These are phyloP conservation scores for Podaxis sp. DNA, from an alignment of 768 basidiomycete genomes.

Conservation along the genomic window DNA sequence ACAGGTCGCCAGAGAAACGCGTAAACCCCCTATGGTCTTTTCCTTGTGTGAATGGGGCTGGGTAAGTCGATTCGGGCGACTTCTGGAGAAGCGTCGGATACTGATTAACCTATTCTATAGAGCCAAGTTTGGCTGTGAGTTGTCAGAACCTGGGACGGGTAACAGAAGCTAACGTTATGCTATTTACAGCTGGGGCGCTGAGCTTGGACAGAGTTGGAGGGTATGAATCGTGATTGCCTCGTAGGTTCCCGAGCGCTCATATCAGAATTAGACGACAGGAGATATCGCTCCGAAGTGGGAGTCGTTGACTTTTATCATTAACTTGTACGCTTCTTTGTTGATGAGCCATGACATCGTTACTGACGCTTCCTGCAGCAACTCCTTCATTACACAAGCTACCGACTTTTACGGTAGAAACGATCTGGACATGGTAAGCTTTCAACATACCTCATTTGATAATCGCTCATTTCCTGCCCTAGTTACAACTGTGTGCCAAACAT, in stretches of 20 bases:
- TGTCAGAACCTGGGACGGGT: not conserved
- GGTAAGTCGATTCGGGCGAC: conserved; percentile 36
- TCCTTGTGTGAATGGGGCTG: conserved; percentile 71
- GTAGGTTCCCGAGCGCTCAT: not conserved
- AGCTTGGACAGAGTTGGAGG: conserved; percentile 68
- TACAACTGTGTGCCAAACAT: conserved; percentile 48
- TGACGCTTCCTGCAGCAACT: conserved; percentile 45
- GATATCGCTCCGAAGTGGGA: conserved; percentile 53
- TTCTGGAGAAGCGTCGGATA: conserved; percentile 1
- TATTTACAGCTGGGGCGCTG: conserved; percentile 46
- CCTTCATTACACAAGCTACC: conserved; percentile 59
- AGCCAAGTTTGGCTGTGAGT: conserved; percentile 68
- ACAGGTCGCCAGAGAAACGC: conserved; percentile 43
- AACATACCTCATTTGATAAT: conserved; percentile 10
- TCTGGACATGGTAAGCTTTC: conserved; percentile 55
- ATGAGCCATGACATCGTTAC: conserved; percentile 3
- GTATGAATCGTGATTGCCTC: conserved; percentile 30
- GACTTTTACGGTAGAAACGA: conserved; percentile 73
- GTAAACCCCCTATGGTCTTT: conserved; percentile 54
- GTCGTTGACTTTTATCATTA: conserved; percentile 52
- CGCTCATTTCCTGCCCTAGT: conserved; percentile 29
- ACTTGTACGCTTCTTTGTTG: conserved; percentile 41
- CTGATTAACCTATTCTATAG: conserved; percentile 26
- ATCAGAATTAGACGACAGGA: conserved; percentile 42
- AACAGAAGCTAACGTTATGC: conserved; percentile 4